Conservation (phyloP, 768 basidiomycete genomes). For the Tylopilus rubrobrunneus region DNA sequence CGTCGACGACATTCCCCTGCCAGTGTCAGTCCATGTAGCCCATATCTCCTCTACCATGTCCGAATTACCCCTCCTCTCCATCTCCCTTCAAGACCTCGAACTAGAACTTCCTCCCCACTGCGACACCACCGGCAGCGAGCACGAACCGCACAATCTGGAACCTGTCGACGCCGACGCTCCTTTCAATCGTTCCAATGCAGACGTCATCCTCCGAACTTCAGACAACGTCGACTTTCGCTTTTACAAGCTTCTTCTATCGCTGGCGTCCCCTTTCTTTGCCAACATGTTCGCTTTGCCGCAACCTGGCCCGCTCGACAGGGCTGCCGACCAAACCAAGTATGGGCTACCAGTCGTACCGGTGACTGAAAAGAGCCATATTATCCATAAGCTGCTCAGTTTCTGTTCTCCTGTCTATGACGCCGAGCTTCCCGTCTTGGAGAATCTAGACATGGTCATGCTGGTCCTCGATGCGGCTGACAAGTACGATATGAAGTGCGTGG, state of each 20-base stretch:
- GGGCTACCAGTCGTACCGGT: constrained; percentile 44
- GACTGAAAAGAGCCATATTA: constrained; percentile 40
- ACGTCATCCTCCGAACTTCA: constrained; percentile 53
- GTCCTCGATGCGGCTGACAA: constrained; percentile 46
- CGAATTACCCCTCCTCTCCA: constrained; percentile 1
- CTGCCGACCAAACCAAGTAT: constrained; percentile 29
- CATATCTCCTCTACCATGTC: constrained; percentile 13
- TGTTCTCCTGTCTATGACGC: constrained; percentile 47
- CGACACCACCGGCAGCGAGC: background rate
- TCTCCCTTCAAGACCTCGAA: constrained; percentile 5
- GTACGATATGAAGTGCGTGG: constrained; percentile 47
- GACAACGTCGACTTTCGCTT: constrained; percentile 50
- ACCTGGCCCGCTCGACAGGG: constrained; percentile 29
- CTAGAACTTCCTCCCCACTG: background rate
- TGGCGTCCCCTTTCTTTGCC: constrained; percentile 57
- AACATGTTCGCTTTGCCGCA: constrained; percentile 53
- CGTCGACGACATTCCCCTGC: background rate
- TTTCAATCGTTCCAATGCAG: constrained; percentile 47
- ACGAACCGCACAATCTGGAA: background rate
- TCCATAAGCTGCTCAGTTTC: constrained; percentile 41
- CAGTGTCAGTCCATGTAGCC: constrained; percentile 11
- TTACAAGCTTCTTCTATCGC: constrained; percentile 50
- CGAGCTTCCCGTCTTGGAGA: constrained; percentile 30
- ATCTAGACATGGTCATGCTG: constrained; percentile 38
- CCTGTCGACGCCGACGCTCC: constrained; percentile 34